Conservation (phyloP, 2,329 filamentous ascomycete species). For the Aureobasidium mangrovei region DNA sequence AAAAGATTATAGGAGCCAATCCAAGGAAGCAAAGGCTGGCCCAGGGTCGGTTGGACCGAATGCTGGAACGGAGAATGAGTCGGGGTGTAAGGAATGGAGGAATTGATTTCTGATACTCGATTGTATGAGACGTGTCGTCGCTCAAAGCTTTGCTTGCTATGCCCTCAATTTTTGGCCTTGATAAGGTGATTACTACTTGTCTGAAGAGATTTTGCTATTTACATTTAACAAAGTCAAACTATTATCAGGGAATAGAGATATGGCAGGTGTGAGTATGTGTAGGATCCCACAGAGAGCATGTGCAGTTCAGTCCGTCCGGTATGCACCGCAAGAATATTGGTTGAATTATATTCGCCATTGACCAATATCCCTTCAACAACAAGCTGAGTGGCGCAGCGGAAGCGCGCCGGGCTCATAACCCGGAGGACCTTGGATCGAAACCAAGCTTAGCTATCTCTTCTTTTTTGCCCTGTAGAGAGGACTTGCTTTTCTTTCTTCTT, state of each 20-base stretch:
- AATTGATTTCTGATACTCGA: neutral
- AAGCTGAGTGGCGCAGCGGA: conserved; percentile 20
- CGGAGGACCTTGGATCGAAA: conserved; percentile 21
- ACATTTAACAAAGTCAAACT: too few species aligned
- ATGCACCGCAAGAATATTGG: too few species aligned
- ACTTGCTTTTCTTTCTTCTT: neutral
- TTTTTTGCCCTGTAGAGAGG: neutral
- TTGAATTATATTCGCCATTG: too few species aligned
- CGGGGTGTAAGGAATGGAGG: neutral
- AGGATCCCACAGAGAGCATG: too few species aligned
- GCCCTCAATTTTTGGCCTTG: too few species aligned
- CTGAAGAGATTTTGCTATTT: too few species aligned
- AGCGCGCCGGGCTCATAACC: conserved; percentile 22
- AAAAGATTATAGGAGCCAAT: neutral
- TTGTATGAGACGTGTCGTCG: too few species aligned
- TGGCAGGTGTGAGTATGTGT: too few species aligned
- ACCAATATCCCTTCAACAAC: neutral
- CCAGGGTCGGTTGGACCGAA: neutral
- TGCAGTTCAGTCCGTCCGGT: too few species aligned
- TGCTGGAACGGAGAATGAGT: neutral
- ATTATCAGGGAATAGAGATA: too few species aligned
- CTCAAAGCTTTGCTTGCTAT: too few species aligned
- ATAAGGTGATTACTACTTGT: too few species aligned
- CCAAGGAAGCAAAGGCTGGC: neutral
- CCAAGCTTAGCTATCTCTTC: conserved; percentile 18